These are phyloP conservation scores for Stygiomarasmius scandens DNA, from an alignment of 1,284 basidiomycete species.

Conservation along the genomic window DNA sequence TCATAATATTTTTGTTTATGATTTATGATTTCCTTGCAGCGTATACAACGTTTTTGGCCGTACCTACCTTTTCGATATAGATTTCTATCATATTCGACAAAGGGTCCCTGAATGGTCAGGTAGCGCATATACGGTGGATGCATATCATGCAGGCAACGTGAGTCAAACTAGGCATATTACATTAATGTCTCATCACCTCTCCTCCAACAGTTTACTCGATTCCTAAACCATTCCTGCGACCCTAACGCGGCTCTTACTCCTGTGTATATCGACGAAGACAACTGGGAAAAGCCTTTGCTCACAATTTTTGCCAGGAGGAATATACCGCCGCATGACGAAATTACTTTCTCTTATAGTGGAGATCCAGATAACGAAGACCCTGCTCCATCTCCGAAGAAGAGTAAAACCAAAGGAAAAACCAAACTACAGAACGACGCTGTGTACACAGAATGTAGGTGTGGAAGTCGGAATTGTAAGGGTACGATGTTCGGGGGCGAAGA, in stretches of 20 bases:
- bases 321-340: slow-evolving; percentile 70
- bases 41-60: slow-evolving; percentile 76
- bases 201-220: slow-evolving; percentile 62
- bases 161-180: slow-evolving; percentile 34
- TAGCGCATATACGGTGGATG: slow-evolving; percentile 68
- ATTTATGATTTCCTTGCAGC: slow-evolving; percentile 42
- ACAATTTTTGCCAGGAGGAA: slow-evolving; percentile 72
- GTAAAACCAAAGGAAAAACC: background rate
- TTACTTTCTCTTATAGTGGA: slow-evolving; percentile 83
- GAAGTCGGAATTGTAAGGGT: background rate
- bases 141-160: slow-evolving; percentile 87
- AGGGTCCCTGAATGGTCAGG: slow-evolving; percentile 37
- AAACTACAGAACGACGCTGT: background rate
- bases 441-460: background rate
- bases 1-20: slow-evolving; percentile 5
- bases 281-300: slow-evolving; percentile 63
- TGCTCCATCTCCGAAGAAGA: background rate
- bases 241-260: slow-evolving; percentile 80
- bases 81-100: slow-evolving; percentile 66
- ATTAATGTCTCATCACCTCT: slow-evolving; percentile 16
- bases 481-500: background rate
- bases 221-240: slow-evolving; percentile 86
- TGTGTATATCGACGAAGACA: slow-evolving; percentile 69
- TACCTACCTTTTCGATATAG: slow-evolving; percentile 86
- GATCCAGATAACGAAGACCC: slow-evolving; percentile 42